phyloP scores from a whole-genome alignment of 1,284 basidiomycete genomes.

The Marasmius tenuissimus region DNA sequence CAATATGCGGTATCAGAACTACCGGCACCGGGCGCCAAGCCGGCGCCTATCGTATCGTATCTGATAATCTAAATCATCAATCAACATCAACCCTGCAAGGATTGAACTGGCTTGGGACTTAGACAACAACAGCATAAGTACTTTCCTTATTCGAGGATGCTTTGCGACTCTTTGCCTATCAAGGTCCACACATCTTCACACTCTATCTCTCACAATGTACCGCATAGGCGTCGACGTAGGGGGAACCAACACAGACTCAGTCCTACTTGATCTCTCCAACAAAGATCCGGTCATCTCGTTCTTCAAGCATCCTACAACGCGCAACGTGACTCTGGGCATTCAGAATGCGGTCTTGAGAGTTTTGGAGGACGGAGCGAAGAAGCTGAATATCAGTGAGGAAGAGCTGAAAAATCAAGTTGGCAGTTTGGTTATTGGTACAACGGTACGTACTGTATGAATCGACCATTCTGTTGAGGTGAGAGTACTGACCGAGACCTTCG shows the following conservation, averaged over 20 bases:
- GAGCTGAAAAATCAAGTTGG: conserved; percentile 26
- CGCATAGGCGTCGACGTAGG: conserved; percentile 52
- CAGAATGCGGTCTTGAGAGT: conserved; percentile 42
- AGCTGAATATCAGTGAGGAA: not conserved
- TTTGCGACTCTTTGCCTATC: no score
- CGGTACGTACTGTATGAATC: conserved; percentile 24
- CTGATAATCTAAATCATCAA: no score
- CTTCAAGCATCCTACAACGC: conserved; percentile 52
- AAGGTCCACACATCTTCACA: no score
- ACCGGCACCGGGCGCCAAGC: no score
- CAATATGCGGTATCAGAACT: no score
- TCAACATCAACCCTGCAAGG: no score
- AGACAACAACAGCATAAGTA: no score
- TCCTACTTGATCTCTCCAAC: conserved; percentile 23
- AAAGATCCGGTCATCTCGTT: conserved; percentile 45
- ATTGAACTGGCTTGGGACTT: no score
- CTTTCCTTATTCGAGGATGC: no score
- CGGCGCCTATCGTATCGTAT: no score
- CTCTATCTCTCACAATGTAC: no score
- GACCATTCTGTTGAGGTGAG: not conserved
- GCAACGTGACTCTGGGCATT: conserved; percentile 53
- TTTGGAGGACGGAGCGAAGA: conserved; percentile 31
- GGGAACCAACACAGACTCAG: conserved; percentile 26
- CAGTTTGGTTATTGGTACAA: conserved; percentile 49
- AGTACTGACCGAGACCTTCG: no score